Percentiles rank a stretch among this genome's conserved stretches.
Conservation (phyloP, 2,329 filamentous ascomycete species). For the Apiospora kogelbergensis region DNA sequence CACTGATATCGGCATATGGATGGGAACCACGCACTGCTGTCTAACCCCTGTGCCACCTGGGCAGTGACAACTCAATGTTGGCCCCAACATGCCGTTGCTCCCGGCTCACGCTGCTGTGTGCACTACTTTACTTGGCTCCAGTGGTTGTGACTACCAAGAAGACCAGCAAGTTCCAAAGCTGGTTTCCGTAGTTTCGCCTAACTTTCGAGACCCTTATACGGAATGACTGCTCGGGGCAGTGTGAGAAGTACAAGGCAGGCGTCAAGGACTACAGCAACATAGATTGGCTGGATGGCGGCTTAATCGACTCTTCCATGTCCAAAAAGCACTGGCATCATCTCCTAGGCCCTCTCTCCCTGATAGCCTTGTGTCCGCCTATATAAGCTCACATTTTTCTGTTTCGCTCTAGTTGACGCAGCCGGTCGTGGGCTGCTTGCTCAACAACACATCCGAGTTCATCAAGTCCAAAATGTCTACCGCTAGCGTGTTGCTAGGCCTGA, state of each 20-base stretch:
- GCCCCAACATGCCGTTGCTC: not conserved
- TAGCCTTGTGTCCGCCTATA: too few species aligned
- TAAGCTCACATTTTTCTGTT: too few species aligned
- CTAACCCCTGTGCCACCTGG: too few species aligned
- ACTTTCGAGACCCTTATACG: not conserved
- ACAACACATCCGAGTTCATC: conserved; percentile 23
- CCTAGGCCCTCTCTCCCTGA: not conserved
- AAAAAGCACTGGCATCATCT: not conserved
- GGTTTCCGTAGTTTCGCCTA: not conserved
- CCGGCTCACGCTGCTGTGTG: not conserved
- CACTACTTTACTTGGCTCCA: not conserved
- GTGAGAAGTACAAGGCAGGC: not conserved
- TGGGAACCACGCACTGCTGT: too few species aligned
- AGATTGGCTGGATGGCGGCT: not conserved
- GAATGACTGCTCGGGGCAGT: not conserved
- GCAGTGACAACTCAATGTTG: too few species aligned
- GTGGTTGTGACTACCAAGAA: not conserved
- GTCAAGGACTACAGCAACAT: not conserved
- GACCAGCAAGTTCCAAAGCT: not conserved
- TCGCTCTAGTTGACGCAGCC: conserved; percentile 18
- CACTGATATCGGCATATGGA: too few species aligned
- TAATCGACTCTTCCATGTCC: not conserved
- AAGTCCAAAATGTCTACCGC: conserved; percentile 22
- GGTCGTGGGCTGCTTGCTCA: conserved; percentile 20
- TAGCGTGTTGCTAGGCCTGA: conserved; percentile 24